These are phyloP conservation scores for Orbilia brochopaga DNA, from an alignment of 2,329 filamentous ascomycete genomes.

Conservation along the genomic window DNA sequence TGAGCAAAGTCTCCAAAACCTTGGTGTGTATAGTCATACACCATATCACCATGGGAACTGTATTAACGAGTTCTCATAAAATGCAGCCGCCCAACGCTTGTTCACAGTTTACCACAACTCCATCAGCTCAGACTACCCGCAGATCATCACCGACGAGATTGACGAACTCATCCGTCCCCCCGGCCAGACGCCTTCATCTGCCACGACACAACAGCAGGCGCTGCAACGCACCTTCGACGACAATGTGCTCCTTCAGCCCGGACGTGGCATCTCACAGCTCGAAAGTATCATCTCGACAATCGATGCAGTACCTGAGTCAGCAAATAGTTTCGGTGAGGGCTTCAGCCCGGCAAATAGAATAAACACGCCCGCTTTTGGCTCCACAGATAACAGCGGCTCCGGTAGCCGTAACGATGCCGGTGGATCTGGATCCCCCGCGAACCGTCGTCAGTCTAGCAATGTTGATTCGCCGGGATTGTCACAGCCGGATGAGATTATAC, in stretches of 20 bases:
- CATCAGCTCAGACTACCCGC: constrained; percentile 1
- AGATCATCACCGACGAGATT: constrained; percentile 29
- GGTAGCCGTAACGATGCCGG: background rate
- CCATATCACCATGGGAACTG: background rate
- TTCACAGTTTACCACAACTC: constrained; percentile 45
- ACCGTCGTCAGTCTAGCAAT: background rate
- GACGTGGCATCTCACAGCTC: background rate
- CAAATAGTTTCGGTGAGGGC: constrained; percentile 21
- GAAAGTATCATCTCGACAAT: constrained; percentile 21
- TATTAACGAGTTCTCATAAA: background rate
- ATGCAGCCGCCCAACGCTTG: constrained; percentile 15
- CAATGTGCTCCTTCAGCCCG: background rate
- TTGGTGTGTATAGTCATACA: constrained; percentile 10
- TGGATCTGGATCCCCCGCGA: background rate
- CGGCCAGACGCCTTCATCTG: background rate
- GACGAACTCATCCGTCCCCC: background rate
- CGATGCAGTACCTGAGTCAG: constrained; percentile 12
- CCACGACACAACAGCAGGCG: background rate
- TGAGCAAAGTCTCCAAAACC: background rate
- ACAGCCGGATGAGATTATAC: constrained; percentile 11
- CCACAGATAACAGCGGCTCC: constrained; percentile 9
- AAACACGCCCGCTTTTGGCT: constrained; percentile 26
- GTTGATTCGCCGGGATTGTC: background rate
- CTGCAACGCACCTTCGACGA: background rate
- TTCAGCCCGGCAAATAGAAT: constrained; percentile 19